Conservation (phyloP, 805 yeast genomes). For the Suhomyces pyralidae region DNA sequence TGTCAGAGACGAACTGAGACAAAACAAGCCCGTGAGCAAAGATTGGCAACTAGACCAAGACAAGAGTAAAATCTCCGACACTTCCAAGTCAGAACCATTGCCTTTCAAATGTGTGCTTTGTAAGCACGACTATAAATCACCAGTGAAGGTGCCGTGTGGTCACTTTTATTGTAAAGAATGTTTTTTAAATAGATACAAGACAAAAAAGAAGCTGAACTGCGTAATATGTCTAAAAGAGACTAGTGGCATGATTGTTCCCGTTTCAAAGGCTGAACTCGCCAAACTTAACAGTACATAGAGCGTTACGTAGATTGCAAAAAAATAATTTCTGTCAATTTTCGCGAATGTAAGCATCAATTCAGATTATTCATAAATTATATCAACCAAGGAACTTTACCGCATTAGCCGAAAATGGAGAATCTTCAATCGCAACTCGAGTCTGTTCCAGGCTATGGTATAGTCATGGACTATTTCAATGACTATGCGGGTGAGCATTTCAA, state of each 20-base stretch:
- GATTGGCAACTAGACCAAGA: conserved; percentile 62
- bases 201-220: conserved; percentile 43
- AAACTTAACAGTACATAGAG: conserved; percentile 1
- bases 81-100: conserved; percentile 18
- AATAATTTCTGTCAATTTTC: background rate
- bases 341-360: background rate
- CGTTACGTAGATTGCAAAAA: background rate
- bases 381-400: background rate
- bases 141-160: conserved; percentile 57
- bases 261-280: conserved; percentile 27
- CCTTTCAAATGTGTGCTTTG: conserved; percentile 68
- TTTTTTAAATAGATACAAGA: conserved; percentile 47
- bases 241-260: conserved; percentile 56
- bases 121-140: conserved; percentile 48
- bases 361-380: background rate
- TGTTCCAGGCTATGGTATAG: conserved; percentile 58
- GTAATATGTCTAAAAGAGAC: conserved; percentile 59
- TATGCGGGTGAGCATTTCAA: conserved; percentile 64
- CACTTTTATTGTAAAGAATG: conserved; percentile 67
- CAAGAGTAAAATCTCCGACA: conserved; percentile 5
- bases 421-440: conserved; percentile 16
- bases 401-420: conserved; percentile 10
- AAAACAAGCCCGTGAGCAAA: conserved; percentile 58
- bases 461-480: conserved; percentile 59
- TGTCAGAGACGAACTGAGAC: conserved; percentile 78